Evolutionary conservation across 768 basidiomycete genomes (phyloP), one percentile per base, ranked within the genome.

Genomic region (Lentinus tigrinus): DNA sequence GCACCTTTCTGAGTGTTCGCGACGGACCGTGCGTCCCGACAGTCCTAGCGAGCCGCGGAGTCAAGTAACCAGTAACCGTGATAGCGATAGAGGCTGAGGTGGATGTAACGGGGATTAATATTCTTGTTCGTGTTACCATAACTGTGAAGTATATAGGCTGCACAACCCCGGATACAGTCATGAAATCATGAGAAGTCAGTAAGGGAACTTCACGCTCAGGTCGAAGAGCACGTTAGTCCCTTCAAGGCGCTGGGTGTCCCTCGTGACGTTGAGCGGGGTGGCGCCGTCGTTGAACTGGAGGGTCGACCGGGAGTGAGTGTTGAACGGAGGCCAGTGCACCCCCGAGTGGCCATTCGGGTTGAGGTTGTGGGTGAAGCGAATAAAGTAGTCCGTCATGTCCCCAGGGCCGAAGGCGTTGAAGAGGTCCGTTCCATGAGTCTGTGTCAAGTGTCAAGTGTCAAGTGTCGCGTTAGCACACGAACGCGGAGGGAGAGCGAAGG

Each of bases 271-370:
- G 49, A 74, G 70, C 3, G 72, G 63, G 28, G 70, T 59, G 6
- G 36, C 21, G 1, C 72, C 74, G 44, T 77, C 78, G 28, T 71
- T 58, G 63, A 81, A 79, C 0, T 75, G 79, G 52, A 79, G 64
- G 53, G 80, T 66, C 46, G 70, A 69, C 5, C 76, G 75, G 8
- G 70, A 66, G 1, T 48, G 54, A 0, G 69, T 58, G 1, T 69
- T 73, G 51, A 81, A 82, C 47, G 71, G 69, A 0, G 82, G 81
- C 82, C 81, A 84, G n/a, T 68, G 68, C n/a, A 75, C 47, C 9
- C 72, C 73, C 2, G 65, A 66, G 3, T 51, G 39, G 9, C 49
- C 71, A 59, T 84, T 83, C 0, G 75, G 81, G 65, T 81, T 62
- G 36, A 78, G 74, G 1, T 60, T 73, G 46, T 61, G 67, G 16